Conservation (phyloP, 768 basidiomycete genomes). For the Leccinum uliginosum region DNA sequence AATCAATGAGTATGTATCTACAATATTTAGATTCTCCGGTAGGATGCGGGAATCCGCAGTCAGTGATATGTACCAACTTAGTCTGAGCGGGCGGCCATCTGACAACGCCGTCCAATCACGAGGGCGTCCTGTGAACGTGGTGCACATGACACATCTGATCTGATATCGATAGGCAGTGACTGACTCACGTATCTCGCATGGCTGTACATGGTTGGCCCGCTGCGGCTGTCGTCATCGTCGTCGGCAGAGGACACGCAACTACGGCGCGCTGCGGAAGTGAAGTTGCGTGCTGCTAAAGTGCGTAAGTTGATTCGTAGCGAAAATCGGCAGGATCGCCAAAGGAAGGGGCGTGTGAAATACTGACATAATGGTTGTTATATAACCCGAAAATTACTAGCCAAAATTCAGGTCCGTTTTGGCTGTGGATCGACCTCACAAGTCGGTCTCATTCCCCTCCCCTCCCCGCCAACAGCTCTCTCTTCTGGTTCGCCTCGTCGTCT, state of each 20-base stretch:
- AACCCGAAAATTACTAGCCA: slow-evolving; percentile 25
- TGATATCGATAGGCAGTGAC: slow-evolving; percentile 15
- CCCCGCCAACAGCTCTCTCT: slow-evolving; percentile 29
- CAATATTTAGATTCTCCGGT: neutral
- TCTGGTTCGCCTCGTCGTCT: slow-evolving; percentile 31
- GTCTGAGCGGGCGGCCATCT: neutral
- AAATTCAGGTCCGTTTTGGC: slow-evolving; percentile 29
- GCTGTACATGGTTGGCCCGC: slow-evolving; percentile 1
- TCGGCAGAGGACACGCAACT: slow-evolving; percentile 14
- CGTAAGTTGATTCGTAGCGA: slow-evolving; percentile 1
- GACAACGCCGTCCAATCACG: slow-evolving; percentile 6
- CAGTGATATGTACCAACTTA: slow-evolving; percentile 5
- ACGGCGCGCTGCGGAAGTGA: neutral
- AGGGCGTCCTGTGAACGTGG: slow-evolving; percentile 2
- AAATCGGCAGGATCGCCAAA: slow-evolving; percentile 1
- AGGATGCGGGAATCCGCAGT: slow-evolving; percentile 4
- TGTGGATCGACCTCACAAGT: slow-evolving; percentile 46
- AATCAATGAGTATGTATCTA: neutral
- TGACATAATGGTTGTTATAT: slow-evolving; percentile 27
- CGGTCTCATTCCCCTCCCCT: slow-evolving; percentile 38
- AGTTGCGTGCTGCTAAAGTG: slow-evolving; percentile 1
- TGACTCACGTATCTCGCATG: slow-evolving; percentile 9
- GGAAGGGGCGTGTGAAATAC: slow-evolving; percentile 17
- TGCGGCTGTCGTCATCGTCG: neutral
- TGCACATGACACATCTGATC: slow-evolving; percentile 5